A percentile compares a stretch with the other conserved stretches of the same genome.
Conservation (phyloP, 2,329 filamentous ascomycete genomes). For the Grosmannia penicillata region DNA sequence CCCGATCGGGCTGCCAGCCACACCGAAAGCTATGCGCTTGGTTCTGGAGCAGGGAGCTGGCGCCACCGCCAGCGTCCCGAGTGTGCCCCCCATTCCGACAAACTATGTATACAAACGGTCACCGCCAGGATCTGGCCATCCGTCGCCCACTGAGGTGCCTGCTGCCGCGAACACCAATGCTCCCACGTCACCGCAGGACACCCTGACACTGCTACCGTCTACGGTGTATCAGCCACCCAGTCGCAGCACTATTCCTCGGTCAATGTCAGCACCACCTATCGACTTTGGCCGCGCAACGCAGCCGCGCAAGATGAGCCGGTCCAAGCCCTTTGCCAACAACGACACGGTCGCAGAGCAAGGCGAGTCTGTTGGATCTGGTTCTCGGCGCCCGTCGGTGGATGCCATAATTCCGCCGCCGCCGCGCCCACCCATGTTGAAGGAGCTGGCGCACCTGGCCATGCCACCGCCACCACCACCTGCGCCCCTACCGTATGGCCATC, state of each 20-base stretch:
- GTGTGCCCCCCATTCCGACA: slow-evolving; percentile 39
- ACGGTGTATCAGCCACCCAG: slow-evolving; percentile 42
- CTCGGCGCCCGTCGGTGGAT: slow-evolving; percentile 34
- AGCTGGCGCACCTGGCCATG: slow-evolving; percentile 45
- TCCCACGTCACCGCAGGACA: slow-evolving; percentile 6
- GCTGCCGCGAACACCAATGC: slow-evolving; percentile 13
- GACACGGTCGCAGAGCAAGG: slow-evolving; percentile 4
- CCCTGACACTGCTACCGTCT: slow-evolving; percentile 37
- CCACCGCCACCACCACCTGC: slow-evolving; percentile 48
- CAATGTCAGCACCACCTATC: slow-evolving; percentile 43
- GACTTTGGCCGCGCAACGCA: not conserved
- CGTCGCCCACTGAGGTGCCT: slow-evolving; percentile 12
- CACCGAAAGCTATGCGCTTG: slow-evolving; percentile 79
- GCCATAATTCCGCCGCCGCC: slow-evolving; percentile 34
- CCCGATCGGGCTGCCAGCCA: slow-evolving; percentile 76
- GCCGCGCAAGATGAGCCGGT: not conserved
- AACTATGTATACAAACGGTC: slow-evolving; percentile 26
- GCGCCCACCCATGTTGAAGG: slow-evolving; percentile 42
- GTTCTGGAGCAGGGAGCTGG: slow-evolving; percentile 53
- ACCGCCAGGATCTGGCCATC: slow-evolving; percentile 19
- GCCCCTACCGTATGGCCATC: slow-evolving; percentile 35
- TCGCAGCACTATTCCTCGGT: slow-evolving; percentile 34
- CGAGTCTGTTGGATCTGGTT: too few relatives aligned
- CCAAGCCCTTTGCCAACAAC: not conserved
- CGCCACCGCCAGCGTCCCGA: slow-evolving; percentile 19